Base-by-base conservation (phyloP, 192 early-diverging fungal species). In the Endogone sp. region DNA sequence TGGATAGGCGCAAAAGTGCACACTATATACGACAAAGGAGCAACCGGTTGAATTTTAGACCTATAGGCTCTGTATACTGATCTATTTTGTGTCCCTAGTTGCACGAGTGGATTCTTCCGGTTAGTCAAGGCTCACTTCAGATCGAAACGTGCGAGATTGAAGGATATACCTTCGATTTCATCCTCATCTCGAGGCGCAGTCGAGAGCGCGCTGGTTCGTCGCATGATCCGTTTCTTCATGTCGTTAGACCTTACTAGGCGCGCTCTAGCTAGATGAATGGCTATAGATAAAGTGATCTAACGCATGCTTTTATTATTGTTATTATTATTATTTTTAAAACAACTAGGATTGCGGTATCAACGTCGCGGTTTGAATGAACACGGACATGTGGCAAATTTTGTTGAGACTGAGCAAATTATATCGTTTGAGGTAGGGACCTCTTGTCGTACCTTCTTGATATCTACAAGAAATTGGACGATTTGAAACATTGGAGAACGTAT, bases 321-420 rank as follows among this genome's bases (percentile, higher is more conserved):
- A 21, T 25, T 11, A 13, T 59, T 27, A 4, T 6, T 69, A 73
- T 28, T 75, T 66, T 30, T 71, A 76, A 29, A 49, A 49, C 6
- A 11, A 16, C 65, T 77, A 69, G 93, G 94, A 27, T 83, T 93
- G 57, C 89, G 97, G 22, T 99, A 95, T 74, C 90, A 98, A 68
- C 82, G 90, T 8, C 85, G 97, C 59, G 96, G 97, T 29, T 85
- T 95, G 26, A 91, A 99, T 79, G 88, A 89, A 29, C 57, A 87
- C 21, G 97, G 96, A 2, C 76, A 92, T 66, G 92, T 94, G 2
- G 91, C 97, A 29, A 99, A 99, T 82, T 98, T 90, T 86, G 96
- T 98, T 0, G 97, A 99, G 75, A 98, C 95, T 2, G 96, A 99
- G 74, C 95, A 97, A 79, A 79, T 98, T 24, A 74, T 97, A 3